A percentile compares a stretch with the other conserved stretches of the same genome.
These are phyloP conservation scores for Nevesoporus exiguus DNA, from an alignment of 768 basidiomycete genomes.

Conservation along the genomic window DNA sequence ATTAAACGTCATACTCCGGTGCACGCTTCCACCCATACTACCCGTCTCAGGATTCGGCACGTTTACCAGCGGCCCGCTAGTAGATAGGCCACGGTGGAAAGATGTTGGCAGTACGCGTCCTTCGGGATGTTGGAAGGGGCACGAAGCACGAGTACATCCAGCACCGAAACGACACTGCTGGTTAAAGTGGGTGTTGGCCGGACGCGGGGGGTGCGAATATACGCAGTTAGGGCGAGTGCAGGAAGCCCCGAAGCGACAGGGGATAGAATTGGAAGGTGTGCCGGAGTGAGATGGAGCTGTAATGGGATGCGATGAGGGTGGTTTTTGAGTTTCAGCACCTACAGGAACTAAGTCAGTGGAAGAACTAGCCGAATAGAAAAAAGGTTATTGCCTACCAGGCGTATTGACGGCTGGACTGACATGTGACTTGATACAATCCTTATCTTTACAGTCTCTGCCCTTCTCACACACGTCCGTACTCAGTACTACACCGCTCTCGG, in stretches of 20 bases:
- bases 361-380: neutral
- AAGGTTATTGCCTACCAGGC: slow-evolving; percentile 40
- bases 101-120: slow-evolving; percentile 74
- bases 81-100: slow-evolving; percentile 76
- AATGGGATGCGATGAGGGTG: slow-evolving; percentile 36
- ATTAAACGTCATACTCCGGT: slow-evolving; percentile 73
- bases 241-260: slow-evolving; percentile 66
- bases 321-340: slow-evolving; percentile 33
- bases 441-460: slow-evolving; percentile 85
- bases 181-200: slow-evolving; percentile 35
- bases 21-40: slow-evolving; percentile 62
- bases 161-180: slow-evolving; percentile 81
- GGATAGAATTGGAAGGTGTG: slow-evolving; percentile 32
- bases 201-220: slow-evolving; percentile 61
- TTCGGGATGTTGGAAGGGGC: slow-evolving; percentile 89
- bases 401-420: slow-evolving; percentile 81
- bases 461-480: slow-evolving; percentile 92
- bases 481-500: slow-evolving; percentile 91
- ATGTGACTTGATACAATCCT: slow-evolving; percentile 90
- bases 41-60: slow-evolving; percentile 63
- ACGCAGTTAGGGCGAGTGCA: slow-evolving; percentile 70
- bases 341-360: slow-evolving; percentile 13
- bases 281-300: slow-evolving; percentile 29
- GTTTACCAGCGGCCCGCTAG: slow-evolving; percentile 56
- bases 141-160: slow-evolving; percentile 80